Conservation (phyloP, 768 basidiomycete species). For the Amanita exitialis region DNA sequence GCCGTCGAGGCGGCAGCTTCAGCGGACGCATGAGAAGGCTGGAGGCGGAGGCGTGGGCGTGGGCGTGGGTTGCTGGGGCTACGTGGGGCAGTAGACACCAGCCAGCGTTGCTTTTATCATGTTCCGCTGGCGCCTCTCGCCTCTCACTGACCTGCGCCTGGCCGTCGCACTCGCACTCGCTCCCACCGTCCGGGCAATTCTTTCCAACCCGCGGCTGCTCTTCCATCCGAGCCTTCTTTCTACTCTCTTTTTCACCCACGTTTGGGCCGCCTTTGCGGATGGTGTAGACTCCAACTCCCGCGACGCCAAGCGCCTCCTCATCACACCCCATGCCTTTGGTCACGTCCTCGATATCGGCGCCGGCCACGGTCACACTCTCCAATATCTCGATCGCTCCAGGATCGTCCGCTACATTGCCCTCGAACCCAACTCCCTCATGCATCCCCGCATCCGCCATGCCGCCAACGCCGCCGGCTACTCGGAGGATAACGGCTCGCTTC, state of each 20-base stretch:
- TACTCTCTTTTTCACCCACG: constrained; percentile 40
- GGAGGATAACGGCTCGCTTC: constrained; percentile 40
- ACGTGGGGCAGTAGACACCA: too few species aligned
- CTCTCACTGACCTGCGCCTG: neutral
- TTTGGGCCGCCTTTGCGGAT: constrained; percentile 44
- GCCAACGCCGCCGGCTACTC: constrained; percentile 43
- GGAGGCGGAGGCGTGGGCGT: too few species aligned
- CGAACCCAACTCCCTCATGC: constrained; percentile 64
- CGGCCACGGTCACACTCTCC: constrained; percentile 53
- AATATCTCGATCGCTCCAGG: constrained; percentile 43
- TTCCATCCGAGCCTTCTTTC: neutral
- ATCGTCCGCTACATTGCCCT: constrained; percentile 63
- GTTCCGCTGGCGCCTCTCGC: too few species aligned
- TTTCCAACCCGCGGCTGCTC: constrained; percentile 31
- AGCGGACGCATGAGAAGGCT: too few species aligned
- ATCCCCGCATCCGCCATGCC: constrained; percentile 35
- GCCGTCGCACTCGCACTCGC: constrained; percentile 13
- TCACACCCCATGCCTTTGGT: constrained; percentile 46
- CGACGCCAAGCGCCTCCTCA: constrained; percentile 33
- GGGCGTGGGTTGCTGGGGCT: too few species aligned
- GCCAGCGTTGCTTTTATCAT: too few species aligned
- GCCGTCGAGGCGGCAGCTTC: neutral
- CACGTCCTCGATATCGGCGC: constrained; percentile 62
- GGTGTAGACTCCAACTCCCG: constrained; percentile 33
- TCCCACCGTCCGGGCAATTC: constrained; percentile 35